Base-by-base conservation (phyloP, 352 stramenopile species). In the Globisporangium nodosum region DNA sequence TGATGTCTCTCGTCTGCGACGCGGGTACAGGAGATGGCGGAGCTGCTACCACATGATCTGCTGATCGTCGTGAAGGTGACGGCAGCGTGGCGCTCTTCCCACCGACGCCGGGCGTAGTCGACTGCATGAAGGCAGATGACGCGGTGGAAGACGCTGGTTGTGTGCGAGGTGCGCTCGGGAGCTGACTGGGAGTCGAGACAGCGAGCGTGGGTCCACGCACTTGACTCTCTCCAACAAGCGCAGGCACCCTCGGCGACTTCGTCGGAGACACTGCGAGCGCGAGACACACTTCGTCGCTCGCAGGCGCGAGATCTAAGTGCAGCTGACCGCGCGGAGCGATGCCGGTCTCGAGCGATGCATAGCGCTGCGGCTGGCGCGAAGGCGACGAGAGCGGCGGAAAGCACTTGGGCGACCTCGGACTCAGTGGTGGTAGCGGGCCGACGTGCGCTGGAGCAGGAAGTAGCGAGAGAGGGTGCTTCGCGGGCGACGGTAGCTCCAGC, bases 1-100 rank as follows among this genome's bases (percentile, higher is more conserved):
- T 65, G 39, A 88, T 67, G 31, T 93, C 83, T 3, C 59, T 71
- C 31, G 51, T 54, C 52, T 57, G 54, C n/a, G 39, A 1, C 39
- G 27, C 11, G 8, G 37, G 6, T 37, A 37, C 31, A 51, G 45
- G 31, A 49, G 33, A 9, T 9, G 46, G 13, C 16, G 58, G 7
- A 42, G 35, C 6, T 48, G 31, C 20, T 13, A 21, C 21, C 8
- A 53, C 18, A 3, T 60, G 54, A 6, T 60, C 46, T 42, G 37
- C 55, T 33, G 47, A 49, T 1, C 55, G 24, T 0, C 47, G 46
- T 18, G 37, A 21, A 4, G 37, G 46, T 3, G 39, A 42, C 30
- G 54, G 46, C 21, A 61, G n/a, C 18, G 35, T 61, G 49, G 24
- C 54, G 31, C 54, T 53, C 21, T 53, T 53, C n/a, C 21, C 18